Base-by-base conservation (phyloP, 2,329 filamentous ascomycete genomes). In the Aspergillaceae sp. region DNA sequence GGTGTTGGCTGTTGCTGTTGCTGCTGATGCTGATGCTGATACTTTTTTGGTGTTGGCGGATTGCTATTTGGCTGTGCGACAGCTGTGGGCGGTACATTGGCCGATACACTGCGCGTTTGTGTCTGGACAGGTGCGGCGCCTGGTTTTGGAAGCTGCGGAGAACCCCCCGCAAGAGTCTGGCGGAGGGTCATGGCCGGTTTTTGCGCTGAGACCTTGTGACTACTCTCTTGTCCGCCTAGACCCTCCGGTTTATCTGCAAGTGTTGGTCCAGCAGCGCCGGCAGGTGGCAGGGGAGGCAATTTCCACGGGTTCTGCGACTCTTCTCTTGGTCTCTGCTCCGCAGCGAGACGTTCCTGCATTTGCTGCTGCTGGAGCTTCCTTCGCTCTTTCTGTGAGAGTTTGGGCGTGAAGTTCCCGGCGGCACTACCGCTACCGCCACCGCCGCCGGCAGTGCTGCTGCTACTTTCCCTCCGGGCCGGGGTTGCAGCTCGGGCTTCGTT, bases 331-430 rank as follows among this genome's bases (percentile, higher is more conserved):
- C 61, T 60, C 46, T 63, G 53, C 43, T 62, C 54, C 44, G 63
- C 62, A 42, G 53, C 60, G 48, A 62, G 51, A 48, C 59, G 59
- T 35, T 68, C 75, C 69, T 70, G 66, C 46, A 69, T 57, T 57
- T 86, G 80, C 50, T 80, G 76, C 57, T 88, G 84, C 56, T 88
- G 80, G 53, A 89, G 80, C 60, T 80, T 86, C 69, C 95, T 97
- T 26, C 89, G 82, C 64, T 96, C 90, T 60, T 92, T 94, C 57
- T 97, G 92, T 0, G 90, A 95, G 54, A 94, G 68, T 62, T 87
- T 95, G 0, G 71, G 66, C 34, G 70, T 63, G 28, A 70, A 59
- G 56, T 59, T 57, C 19, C 19, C 19, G 19, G 19, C 19, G 19
- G 19, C 19, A 19, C 2, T 19, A 19, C 19, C 19, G 19, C 19